Conservation (phyloP, 2,329 filamentous ascomycete genomes). For the Phaeosphaeria sp. region DNA sequence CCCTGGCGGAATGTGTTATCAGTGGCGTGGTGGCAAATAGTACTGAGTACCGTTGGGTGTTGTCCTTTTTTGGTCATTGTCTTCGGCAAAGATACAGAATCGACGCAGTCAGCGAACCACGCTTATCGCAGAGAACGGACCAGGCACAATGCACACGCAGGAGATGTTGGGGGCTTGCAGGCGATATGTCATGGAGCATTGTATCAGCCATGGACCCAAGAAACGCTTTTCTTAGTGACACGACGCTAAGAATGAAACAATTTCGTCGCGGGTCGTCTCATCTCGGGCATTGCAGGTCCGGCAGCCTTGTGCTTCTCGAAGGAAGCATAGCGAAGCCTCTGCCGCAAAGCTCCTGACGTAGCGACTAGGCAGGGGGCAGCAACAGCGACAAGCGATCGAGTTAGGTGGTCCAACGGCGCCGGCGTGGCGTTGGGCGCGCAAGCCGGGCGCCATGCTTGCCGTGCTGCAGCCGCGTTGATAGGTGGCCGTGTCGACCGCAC, state of each 20-base stretch:
- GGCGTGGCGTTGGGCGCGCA: slow-evolving; percentile 4
- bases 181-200: neutral
- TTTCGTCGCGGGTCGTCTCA: neutral
- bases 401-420: slow-evolving; percentile 7
- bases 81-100: neutral
- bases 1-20: neutral
- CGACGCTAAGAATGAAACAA: slow-evolving; percentile 3
- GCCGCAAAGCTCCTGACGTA: slow-evolving; percentile 3
- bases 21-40: neutral
- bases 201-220: neutral
- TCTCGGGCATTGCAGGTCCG: neutral
- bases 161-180: neutral
- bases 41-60: neutral
- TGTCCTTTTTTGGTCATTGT: too few relatives aligned
- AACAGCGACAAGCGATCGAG: slow-evolving; percentile 1
- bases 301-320: slow-evolving; percentile 1
- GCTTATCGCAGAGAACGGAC: slow-evolving; percentile 1
- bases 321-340: neutral
- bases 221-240: slow-evolving; percentile 8
- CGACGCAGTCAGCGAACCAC: neutral
- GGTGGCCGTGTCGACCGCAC: neutral
- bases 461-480: slow-evolving; percentile 1
- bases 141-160: neutral
- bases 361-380: neutral
- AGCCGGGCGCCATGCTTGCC: neutral